Evolutionary conservation across 805 yeast genomes (phyloP), one percentile per base, ranked within the genome.

Genomic region (Grigorovia transvaalensis): DNA sequence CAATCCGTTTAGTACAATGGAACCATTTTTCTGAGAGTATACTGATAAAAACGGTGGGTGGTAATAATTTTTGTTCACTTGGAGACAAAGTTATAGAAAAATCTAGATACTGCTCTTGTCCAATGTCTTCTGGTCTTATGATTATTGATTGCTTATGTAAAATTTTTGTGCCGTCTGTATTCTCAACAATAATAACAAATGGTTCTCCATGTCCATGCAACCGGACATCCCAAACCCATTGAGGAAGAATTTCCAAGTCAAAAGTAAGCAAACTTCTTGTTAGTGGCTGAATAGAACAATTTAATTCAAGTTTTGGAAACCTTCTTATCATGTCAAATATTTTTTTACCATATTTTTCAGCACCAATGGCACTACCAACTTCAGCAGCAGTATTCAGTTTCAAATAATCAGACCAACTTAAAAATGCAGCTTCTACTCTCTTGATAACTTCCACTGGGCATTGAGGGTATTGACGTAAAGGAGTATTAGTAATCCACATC

Each of bases 21-120:
- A 89, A 68, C 99, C 98, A 93, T 53, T 75, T 79, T 53, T 90
- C 95, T 52, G 95, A 88, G 2, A 85, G 67, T 12, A 90, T 65
- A 0, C 84, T 74, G 4, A 89, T 75, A 65, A 85, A 88, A 56
- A 84, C 81, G 57, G 80, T 82, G 0, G 96, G 96, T 0, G 90
- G 85, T 13, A 71, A 47, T 13, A 51, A 50, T 17, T 56, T 55
- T 41, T 66, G 65, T 38, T 60, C 57, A 2, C 55, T 35, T 5
- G 58, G 50, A 11, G 57, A 51, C 13, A 65, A 47, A 20, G 75
- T 65, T 3, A 90, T 78, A 0, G 85, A 76, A 57, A 88, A 80
- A 40, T 83, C 88, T 1, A 88, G 47, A 20, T 75, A 58, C 55
- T 82, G 84, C 29, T 78, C 81, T 30, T 76, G 71, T 12, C 73